Base-by-base conservation (phyloP, 805 yeast species). In the Kuraishia piskuri region DNA sequence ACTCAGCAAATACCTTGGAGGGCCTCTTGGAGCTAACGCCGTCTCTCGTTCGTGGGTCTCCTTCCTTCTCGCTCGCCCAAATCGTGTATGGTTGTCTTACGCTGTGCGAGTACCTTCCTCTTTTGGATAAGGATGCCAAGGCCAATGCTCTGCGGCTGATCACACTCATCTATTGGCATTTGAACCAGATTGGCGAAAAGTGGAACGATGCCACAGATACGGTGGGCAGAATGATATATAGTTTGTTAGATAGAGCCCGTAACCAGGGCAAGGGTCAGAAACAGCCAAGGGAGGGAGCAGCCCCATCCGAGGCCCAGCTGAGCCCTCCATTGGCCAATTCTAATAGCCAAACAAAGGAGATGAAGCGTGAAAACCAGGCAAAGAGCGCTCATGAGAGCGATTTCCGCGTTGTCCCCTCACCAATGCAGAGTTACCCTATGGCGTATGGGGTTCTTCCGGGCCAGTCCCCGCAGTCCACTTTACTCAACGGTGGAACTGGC, bases 141-240 rank as follows among this genome's bases (percentile, higher is more conserved):
- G 71, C 71, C 22, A 69, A 65, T 54, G 62, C 78, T 1, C 58
- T 81, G 48, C 77, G 69, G 56, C 60, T 79, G 10, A 78, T 82
- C 48, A 74, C 84, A 0, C 71, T 71, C 53, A 74, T 78, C 8
- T 82, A 80, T 56, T 82, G 85, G 85, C 82, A 78, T 57, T 63
- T 82, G 56, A 79, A 77, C 55, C 74, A 78, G 25, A 75, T 79
- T 55, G 85, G 85, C 1, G 83, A 79, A 54, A 73, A 74, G 53
- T 71, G 73, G 59, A 80, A 79, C 57, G 85, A 80, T 60, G 83
- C 82, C 2, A 80, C 84, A 0, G 83, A 78, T 54, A 79, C 82
- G 4, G 81, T 82, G 44, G 84, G 84, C 2, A 73, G 73, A 52
- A 77, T 82, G 50, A 75, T 82, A 50, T 75, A 75, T 57, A 71